phyloP scores from a whole-genome alignment of 176 grass and related monocot genomes.

The Aegilops speltoides region DNA sequence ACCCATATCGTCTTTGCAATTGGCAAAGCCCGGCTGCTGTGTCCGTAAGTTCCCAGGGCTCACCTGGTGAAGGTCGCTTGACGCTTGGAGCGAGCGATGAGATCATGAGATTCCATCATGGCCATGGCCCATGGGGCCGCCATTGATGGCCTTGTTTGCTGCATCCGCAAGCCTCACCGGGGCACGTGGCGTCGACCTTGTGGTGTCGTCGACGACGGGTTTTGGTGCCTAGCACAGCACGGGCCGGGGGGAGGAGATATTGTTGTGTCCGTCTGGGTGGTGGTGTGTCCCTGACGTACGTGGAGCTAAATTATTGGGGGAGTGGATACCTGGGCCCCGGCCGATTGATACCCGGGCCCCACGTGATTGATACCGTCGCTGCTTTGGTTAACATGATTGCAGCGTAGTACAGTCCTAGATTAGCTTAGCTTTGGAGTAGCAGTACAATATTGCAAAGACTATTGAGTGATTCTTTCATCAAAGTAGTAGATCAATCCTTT shows the following conservation, averaged over 20 bases:
- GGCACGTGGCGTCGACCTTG: background rate
- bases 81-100: background rate
- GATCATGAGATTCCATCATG: background rate
- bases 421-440: background rate
- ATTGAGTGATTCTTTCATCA: too few species aligned
- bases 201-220: background rate
- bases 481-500: too few species aligned
- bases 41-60: background rate
- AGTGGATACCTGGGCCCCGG: conserved; percentile 26
- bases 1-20: too few species aligned
- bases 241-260: background rate
- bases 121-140: background rate
- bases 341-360: conserved; percentile 13
- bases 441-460: background rate
- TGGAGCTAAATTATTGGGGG: conserved; percentile 41
- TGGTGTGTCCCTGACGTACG: background rate
- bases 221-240: background rate
- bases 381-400: background rate
- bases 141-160: background rate
- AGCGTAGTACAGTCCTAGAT: background rate
- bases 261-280: background rate
- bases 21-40: too few species aligned
- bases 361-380: background rate
- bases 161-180: background rate
- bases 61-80: background rate